Percentiles rank a stretch among this genome's conserved stretches.
Conservation (phyloP, 2,329 filamentous ascomycete genomes). For the Fusarium pseudograminearum region DNA sequence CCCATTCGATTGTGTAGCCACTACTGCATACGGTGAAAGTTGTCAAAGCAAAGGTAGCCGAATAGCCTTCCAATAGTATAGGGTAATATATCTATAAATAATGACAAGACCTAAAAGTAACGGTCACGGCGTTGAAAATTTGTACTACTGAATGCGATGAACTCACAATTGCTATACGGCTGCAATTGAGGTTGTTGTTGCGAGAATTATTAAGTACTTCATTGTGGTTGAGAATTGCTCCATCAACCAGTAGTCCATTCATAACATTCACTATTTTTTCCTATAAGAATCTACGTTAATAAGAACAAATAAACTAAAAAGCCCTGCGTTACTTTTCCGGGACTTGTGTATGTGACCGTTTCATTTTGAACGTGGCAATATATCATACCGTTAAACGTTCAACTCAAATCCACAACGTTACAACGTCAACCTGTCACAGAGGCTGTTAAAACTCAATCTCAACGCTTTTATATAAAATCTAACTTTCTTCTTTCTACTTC, state of each 20-base stretch:
- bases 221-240: neutral
- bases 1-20: slow-evolving; percentile 18
- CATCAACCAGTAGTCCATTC: neutral
- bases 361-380: too few relatives aligned
- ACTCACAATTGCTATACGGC: slow-evolving; percentile 22
- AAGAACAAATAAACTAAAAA: neutral
- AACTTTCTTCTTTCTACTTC: neutral
- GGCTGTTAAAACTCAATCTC: neutral
- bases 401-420: neutral
- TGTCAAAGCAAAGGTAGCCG: slow-evolving; percentile 7
- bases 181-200: slow-evolving; percentile 5
- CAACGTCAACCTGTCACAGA: too few relatives aligned
- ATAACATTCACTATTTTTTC: neutral
- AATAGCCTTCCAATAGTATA: slow-evolving; percentile 17
- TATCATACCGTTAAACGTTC: neutral
- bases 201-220: neutral
- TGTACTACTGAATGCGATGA: slow-evolving; percentile 15
- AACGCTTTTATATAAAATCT: neutral
- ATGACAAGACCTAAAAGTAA: slow-evolving; percentile 24
- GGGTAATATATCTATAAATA: slow-evolving; percentile 12
- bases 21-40: slow-evolving; percentile 25
- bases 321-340: neutral
- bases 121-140: slow-evolving; percentile 14
- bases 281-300: accelerated
- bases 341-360: neutral